Evolutionary conservation across 2,329 filamentous ascomycete genomes (phyloP), one percentile per base, ranked within the genome.

Genomic region (Xylaria polymorpha): DNA sequence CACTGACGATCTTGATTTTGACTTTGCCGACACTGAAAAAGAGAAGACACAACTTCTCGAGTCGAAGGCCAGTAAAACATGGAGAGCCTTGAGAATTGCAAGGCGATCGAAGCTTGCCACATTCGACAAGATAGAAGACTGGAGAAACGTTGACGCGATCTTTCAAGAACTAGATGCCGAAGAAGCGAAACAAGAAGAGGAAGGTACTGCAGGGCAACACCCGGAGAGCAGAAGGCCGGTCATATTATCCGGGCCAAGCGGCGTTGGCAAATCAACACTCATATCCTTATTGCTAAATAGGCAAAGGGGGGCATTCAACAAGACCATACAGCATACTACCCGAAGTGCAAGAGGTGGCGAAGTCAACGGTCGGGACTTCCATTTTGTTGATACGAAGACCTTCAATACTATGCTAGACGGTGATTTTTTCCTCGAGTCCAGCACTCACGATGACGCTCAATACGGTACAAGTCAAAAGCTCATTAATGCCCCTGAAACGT

Each of bases 51-150:
- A 81, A 14, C 85, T 88, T 22, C 79, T 90, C 8, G 92, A 92
- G 72, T 87, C 90, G 64, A 97, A 97, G 79, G 89, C 91, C 22
- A 97, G 94, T 83, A 95, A 97, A 80, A 92, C 90, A 66, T 99
- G 96, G 96, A 89, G 94, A 74, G 93, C 94, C 5, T 83, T 99
- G 71, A 90, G 96, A 61, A 88, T 97, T 72, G 92, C 94, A 10
- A 90, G 92, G 65, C 89, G 89, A 72, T 89, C 86, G 66, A 92
- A 91, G 74, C 86, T 98, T 73, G 87, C 89, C 53, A 83, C 90
- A 22, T 96, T 98, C 79, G 94, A 98, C 80, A 93, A 92, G 79
- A 92, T 97, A 57, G 94, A 97, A 64, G 91, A 94, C 72, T 90
- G 92, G 48, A 92, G 92, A 77, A 92, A 93, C 69, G 85, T 91